Base-by-base conservation (phyloP, 148 eudicot species). In the Gaultheria prostrata region DNA sequence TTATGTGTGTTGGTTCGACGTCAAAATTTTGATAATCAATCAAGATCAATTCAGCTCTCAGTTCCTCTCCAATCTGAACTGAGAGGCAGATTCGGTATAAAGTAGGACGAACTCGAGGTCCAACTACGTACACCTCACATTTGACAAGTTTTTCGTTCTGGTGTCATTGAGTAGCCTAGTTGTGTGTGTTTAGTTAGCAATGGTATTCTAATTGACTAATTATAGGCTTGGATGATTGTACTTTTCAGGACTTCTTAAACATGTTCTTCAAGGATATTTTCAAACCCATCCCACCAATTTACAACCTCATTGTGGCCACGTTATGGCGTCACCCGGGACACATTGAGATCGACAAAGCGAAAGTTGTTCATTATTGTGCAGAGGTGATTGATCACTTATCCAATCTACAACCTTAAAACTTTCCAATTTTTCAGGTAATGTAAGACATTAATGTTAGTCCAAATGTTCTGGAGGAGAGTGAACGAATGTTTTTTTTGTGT, bases 351-450 rank as follows among this genome's bases (percentile, higher is more conserved):
- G 85, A 86, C 0, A 77, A 83, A 51, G 90, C 78, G 3, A 89
- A 86, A 78, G 89, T 89, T 12, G 90, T 85, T 63, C 90, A 89
- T 77, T 89, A 89, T 61, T 89, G 90, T 85, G 90, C 90, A 1
- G 84, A 76, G 24, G 90, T 85, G 5, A 45, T 77, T 46, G 1
- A 1, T 10, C 0, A 13, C n/a, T 43, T 10, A 14, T 76, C 50
- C n/a, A 11, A 39, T 15, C 21, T 1, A 4, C 4, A 33, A 70
- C 43, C 50, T 51, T 35, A 6, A 6, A 3, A 65, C 21, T 70
- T 80, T 4, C 33, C 0, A 12, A 24, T 33, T 12, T 17, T 70
- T 26, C 0, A 33, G 8, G 30, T 70, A 15, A 6, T 0, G 4
- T 13, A 35, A 35, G 39, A 49, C 9, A 24, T 39, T 0, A 50